These are phyloP conservation scores for Oryza meridionalis DNA, from an alignment of 176 grass and related monocot species.

Conservation along the genomic window DNA sequence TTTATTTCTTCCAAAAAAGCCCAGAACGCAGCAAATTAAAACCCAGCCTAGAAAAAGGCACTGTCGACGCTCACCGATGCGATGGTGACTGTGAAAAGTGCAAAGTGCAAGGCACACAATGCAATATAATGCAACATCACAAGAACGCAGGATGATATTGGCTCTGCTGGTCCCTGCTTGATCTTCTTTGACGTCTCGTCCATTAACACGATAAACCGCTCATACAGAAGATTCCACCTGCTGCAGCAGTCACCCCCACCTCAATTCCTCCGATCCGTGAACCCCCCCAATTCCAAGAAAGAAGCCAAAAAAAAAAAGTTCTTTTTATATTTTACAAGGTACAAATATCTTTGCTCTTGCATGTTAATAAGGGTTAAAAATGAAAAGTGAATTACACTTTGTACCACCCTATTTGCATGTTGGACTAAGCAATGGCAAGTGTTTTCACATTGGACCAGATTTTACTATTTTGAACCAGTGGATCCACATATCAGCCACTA, in stretches of 20 bases:
- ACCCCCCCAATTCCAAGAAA: background rate
- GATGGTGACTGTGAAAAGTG: background rate
- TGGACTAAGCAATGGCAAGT: no score
- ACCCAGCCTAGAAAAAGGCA: background rate
- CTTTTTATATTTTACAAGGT: background rate
- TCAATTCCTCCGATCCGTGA: constrained; percentile 20
- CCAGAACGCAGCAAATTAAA: no score
- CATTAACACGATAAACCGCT: constrained; percentile 26
- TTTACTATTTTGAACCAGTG: no score
- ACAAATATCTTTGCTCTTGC: background rate
- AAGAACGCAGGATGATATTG: background rate
- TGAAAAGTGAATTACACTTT: no score
- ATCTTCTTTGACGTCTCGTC: constrained; percentile 14
- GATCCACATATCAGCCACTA: no score
- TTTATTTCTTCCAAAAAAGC: no score
- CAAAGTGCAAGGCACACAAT: background rate
- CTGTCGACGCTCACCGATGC: background rate
- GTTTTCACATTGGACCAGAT: no score
- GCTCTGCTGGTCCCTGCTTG: background rate
- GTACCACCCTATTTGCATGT: no score
- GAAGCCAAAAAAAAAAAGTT: no score
- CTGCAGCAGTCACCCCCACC: background rate
- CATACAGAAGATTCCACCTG: constrained; percentile 18
- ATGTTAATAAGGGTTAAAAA: no score
- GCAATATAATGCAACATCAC: background rate